These are phyloP conservation scores for Rhodamnia argentea DNA, from an alignment of 345 rosid species.

Conservation along the genomic window DNA sequence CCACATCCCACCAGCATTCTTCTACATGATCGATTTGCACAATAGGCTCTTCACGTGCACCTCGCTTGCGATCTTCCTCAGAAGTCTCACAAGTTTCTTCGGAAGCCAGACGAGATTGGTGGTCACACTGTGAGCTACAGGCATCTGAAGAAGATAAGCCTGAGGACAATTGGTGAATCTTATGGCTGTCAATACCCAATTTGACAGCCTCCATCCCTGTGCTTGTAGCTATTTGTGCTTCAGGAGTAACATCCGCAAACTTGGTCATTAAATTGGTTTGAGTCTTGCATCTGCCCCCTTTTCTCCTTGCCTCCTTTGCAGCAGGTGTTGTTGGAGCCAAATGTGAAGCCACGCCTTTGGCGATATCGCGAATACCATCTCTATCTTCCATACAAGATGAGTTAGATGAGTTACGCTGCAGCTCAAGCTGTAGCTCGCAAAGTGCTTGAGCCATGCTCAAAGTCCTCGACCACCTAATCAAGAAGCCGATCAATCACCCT, in stretches of 20 bases:
- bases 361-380: background rate
- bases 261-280: conserved; percentile 3
- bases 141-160: background rate
- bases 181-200: background rate
- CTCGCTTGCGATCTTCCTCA: background rate
- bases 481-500: background rate
- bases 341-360: background rate
- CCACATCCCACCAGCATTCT: background rate
- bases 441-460: conserved; percentile 42
- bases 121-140: background rate
- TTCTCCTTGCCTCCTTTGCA: conserved; percentile 15
- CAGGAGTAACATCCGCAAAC: background rate
- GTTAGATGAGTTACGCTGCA: conserved; percentile 7
- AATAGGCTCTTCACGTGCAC: background rate
- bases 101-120: background rate
- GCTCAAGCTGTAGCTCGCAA: conserved; percentile 37
- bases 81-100: background rate
- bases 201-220: background rate
- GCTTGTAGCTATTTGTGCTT: background rate
- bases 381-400: background rate
- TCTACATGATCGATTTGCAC: background rate
- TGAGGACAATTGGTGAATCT: background rate
- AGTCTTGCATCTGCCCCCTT: background rate
- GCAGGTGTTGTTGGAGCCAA: conserved; percentile 20
- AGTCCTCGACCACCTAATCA: conserved; percentile 38